phyloP scores from a whole-genome alignment of 371 early-diverging fungal species.

The Mortierella sp. region DNA sequence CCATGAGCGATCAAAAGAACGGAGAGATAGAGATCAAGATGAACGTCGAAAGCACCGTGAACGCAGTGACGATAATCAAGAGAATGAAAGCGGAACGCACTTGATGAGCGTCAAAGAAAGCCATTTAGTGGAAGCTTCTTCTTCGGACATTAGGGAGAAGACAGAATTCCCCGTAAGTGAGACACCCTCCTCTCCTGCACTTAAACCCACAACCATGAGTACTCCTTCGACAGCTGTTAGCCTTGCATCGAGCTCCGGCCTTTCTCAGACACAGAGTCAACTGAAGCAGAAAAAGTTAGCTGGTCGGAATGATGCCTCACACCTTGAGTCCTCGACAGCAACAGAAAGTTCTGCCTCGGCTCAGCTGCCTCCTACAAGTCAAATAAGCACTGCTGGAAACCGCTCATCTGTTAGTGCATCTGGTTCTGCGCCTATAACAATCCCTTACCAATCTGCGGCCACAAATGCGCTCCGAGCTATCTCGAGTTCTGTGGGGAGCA shows the following conservation, averaged over 20 bases:
- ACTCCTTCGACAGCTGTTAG: neutral
- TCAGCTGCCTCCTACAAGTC: constrained; percentile 28
- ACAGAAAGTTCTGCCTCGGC: constrained; percentile 1
- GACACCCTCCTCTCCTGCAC: neutral
- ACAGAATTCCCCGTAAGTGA: neutral
- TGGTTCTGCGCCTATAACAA: constrained; percentile 42
- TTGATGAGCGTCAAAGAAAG: constrained; percentile 18
- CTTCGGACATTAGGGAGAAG: neutral
- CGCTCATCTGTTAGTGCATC: constrained; percentile 21
- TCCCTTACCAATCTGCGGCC: constrained; percentile 53
- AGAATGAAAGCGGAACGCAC: constrained; percentile 7
- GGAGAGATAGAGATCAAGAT: constrained; percentile 19
- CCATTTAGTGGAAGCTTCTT: neutral
- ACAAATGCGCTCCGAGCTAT: constrained; percentile 50
- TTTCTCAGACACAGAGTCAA: neutral
- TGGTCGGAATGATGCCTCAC: neutral
- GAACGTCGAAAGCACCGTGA: constrained; percentile 35
- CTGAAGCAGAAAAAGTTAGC: neutral
- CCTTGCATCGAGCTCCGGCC: neutral
- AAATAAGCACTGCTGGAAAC: constrained; percentile 7
- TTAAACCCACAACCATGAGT: neutral
- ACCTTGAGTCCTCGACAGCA: neutral
- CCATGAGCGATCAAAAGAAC: constrained; percentile 27
- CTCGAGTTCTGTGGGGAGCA: constrained; percentile 55
- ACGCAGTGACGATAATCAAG: constrained; percentile 4